These are phyloP conservation scores for Penicillium sp. DNA, from an alignment of 2,329 filamentous ascomycete species.

Conservation along the genomic window DNA sequence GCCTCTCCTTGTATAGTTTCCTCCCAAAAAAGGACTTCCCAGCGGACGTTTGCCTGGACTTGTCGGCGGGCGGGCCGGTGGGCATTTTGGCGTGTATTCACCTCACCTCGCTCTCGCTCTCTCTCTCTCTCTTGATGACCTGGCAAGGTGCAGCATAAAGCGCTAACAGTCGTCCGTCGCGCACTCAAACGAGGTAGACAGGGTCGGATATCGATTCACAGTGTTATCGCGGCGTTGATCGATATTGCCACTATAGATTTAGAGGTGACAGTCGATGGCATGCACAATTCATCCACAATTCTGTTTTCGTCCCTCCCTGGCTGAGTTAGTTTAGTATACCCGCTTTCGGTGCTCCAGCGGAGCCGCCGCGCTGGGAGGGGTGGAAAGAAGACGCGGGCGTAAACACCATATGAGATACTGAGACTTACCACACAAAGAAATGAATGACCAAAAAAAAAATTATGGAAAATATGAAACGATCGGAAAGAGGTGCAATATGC, in stretches of 20 bases:
- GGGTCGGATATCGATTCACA: slow-evolving; percentile 7
- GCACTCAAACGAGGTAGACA: slow-evolving; percentile 10
- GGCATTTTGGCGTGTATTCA: slow-evolving; percentile 49
- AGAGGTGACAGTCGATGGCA: slow-evolving; percentile 19
- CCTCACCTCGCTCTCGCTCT: slow-evolving; percentile 2
- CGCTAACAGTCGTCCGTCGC: slow-evolving; percentile 14
- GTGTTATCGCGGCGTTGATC: slow-evolving; percentile 16
- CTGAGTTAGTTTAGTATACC: slow-evolving; percentile 21
- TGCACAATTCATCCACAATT: slow-evolving; percentile 22
- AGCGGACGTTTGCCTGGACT: slow-evolving; percentile 79
- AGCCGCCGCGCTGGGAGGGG: slow-evolving; percentile 7
- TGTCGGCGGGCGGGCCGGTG: slow-evolving; percentile 66
- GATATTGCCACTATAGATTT: slow-evolving; percentile 13
- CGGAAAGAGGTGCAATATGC: slow-evolving; percentile 25
- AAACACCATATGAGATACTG: neutral
- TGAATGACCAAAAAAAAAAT: slow-evolving; percentile 5
- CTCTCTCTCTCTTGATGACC: slow-evolving; percentile 12
- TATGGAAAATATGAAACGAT: slow-evolving; percentile 12
- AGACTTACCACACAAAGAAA: slow-evolving; percentile 21
- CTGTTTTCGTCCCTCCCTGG: slow-evolving; percentile 26
- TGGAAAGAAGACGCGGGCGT: neutral
- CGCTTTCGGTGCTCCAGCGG: slow-evolving; percentile 19
- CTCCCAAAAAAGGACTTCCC: slow-evolving; percentile 86
- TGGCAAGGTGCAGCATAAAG: slow-evolving; percentile 40
- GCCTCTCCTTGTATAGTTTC: slow-evolving; percentile 73